These are phyloP conservation scores for Leishmania martiniquensis DNA, from an alignment of 208 protist species.

Conservation along the genomic window DNA sequence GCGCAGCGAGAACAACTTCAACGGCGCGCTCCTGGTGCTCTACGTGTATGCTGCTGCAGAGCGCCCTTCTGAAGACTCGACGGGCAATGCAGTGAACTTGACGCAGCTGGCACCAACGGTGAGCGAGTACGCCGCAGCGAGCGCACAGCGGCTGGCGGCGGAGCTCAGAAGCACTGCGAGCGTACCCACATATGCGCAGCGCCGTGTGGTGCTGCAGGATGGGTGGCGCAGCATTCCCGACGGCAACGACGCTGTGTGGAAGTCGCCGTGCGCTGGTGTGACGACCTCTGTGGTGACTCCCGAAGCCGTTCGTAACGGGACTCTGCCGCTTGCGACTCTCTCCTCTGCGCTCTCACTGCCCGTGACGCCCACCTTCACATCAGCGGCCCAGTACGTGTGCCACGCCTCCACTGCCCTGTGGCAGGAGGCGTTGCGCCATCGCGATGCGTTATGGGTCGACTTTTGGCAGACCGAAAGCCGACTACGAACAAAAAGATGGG, in stretches of 20 bases:
- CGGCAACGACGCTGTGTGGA: no score
- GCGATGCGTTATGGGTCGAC: conserved; percentile 26
- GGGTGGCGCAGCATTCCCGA: conserved; percentile 1
- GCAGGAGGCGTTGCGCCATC: no score
- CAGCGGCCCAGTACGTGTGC: no score
- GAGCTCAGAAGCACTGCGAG: background rate
- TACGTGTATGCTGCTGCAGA: conserved; percentile 19
- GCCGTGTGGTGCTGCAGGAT: background rate
- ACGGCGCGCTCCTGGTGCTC: conserved; percentile 7
- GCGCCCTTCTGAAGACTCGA: background rate
- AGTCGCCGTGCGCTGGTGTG: conserved; percentile 3
- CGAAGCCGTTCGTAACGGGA: background rate
- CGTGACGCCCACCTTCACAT: background rate
- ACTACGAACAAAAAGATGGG: conserved; percentile 29
- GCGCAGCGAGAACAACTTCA: conserved; percentile 31
- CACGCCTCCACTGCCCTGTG: no score
- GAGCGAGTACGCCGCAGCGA: background rate
- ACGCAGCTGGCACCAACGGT: background rate
- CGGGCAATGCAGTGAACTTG: background rate
- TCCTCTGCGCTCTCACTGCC: background rate
- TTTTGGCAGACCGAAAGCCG: conserved; percentile 27
- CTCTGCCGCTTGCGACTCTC: background rate
- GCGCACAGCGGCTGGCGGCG: background rate
- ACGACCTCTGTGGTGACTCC: background rate
- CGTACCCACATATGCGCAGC: background rate